These are phyloP conservation scores for Backusella circina DNA, from an alignment of 192 early-diverging fungal genomes.

Conservation along the genomic window DNA sequence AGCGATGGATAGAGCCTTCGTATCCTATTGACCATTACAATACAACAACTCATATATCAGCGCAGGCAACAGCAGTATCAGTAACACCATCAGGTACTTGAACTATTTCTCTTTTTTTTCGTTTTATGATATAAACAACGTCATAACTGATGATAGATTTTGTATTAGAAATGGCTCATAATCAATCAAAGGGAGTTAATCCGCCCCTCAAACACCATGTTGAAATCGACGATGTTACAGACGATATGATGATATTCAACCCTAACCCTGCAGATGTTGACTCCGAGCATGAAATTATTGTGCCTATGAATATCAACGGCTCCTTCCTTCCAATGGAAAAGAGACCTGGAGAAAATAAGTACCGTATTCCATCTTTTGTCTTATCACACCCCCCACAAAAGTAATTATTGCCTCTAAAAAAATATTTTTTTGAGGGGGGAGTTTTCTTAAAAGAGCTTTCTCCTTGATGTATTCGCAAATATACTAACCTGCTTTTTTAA, in stretches of 20 bases:
- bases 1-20: not conserved
- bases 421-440: not conserved
- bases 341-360: conserved; percentile 10
- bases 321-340: conserved; percentile 12
- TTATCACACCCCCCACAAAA: conserved; percentile 7
- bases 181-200: not conserved
- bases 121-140: not conserved
- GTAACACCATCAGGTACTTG: not conserved
- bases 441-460: not conserved
- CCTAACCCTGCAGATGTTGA: not conserved
- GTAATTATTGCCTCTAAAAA: not conserved
- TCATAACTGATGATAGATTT: not conserved
- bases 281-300: not conserved
- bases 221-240: conserved; percentile 6
- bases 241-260: not conserved
- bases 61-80: not conserved
- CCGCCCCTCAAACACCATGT: not conserved
- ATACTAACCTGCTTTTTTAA: not conserved
- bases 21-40: not conserved
- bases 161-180: not conserved
- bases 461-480: not conserved
- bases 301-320: conserved; percentile 4
- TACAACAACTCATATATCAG: not conserved
- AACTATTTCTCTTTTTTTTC: not conserved
- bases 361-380: conserved; percentile 12